Percentiles rank a stretch among this genome's conserved stretches.
Evolutionary conservation across 106 monocot species (phyloP).

Genomic region (Phalaenopsis equestris): DNA sequence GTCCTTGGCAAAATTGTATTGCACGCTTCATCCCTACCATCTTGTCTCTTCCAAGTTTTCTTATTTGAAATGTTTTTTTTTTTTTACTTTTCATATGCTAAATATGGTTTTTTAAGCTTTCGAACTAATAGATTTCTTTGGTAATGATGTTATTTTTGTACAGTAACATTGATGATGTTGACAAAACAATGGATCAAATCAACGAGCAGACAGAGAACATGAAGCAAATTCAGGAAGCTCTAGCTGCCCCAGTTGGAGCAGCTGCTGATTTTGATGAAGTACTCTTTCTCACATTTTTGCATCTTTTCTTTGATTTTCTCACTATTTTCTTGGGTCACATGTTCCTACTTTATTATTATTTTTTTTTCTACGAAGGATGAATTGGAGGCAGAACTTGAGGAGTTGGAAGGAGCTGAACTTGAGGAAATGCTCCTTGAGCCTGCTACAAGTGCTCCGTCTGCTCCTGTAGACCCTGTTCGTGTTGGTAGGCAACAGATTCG

Average conservation of each 20-base stretch:
- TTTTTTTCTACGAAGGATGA: slow-evolving; percentile 58
- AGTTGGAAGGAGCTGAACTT: slow-evolving; percentile 84
- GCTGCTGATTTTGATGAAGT: slow-evolving; percentile 93
- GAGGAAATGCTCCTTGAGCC: slow-evolving; percentile 89
- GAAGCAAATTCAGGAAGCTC: slow-evolving; percentile 85
- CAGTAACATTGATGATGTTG: slow-evolving; percentile 88
- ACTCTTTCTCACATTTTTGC: background rate
- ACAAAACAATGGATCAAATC: slow-evolving; percentile 82
- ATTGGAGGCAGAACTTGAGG: slow-evolving; percentile 95
- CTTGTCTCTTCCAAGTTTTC: background rate
- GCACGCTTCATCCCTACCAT: background rate
- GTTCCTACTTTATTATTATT: background rate
- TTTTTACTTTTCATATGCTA: background rate
- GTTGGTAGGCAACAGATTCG: slow-evolving; percentile 36
- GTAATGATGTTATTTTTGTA: background rate
- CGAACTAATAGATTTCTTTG: background rate
- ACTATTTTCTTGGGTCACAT: background rate
- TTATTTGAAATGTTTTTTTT: background rate
- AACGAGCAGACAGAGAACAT: slow-evolving; percentile 89
- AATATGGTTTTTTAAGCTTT: background rate
- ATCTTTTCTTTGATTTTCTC: background rate
- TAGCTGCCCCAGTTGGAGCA: slow-evolving; percentile 67
- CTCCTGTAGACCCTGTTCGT: slow-evolving; percentile 40
- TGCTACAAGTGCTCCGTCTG: slow-evolving; percentile 55
- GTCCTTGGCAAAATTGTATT: background rate